These are phyloP conservation scores for Circinella minor DNA, from an alignment of 371 early-diverging fungal genomes.

Conservation along the genomic window DNA sequence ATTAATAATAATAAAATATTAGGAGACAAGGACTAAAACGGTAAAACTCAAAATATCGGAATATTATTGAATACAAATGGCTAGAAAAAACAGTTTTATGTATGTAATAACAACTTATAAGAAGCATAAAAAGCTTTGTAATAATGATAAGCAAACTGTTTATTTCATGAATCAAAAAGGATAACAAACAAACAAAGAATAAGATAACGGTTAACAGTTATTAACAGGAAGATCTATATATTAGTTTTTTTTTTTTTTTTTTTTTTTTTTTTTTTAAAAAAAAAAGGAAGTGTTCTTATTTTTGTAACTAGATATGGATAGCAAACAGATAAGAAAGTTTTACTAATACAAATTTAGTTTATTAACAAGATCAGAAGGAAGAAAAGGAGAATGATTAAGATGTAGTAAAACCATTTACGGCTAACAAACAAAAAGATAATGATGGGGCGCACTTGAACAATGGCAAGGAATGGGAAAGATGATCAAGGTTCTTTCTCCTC, in stretches of 20 bases:
- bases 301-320: not conserved
- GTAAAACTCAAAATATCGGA: not conserved
- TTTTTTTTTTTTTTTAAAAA: not conserved
- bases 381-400: not conserved
- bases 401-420: not conserved
- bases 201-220: not conserved
- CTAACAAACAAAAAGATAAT: constrained; percentile 8
- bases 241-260: not conserved
- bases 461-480: not conserved
- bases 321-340: not conserved
- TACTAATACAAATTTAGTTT: too few relatives aligned
- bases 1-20: not conserved
- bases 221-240: not conserved
- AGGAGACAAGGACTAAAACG: constrained; percentile 4
- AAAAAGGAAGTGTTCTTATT: too few relatives aligned
- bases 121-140: not conserved
- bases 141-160: not conserved
- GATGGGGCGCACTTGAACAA: not conserved
- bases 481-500: not conserved
- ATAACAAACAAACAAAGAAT: constrained; percentile 6
- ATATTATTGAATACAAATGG: not conserved
- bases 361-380: not conserved
- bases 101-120: too few relatives aligned
- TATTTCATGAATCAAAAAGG: constrained; percentile 1
- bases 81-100: too few relatives aligned